Evolutionary conservation across 768 basidiomycete species (phyloP), one percentile per base, ranked within the genome.

Genomic region (Phylloporus rhodoxanthus): DNA sequence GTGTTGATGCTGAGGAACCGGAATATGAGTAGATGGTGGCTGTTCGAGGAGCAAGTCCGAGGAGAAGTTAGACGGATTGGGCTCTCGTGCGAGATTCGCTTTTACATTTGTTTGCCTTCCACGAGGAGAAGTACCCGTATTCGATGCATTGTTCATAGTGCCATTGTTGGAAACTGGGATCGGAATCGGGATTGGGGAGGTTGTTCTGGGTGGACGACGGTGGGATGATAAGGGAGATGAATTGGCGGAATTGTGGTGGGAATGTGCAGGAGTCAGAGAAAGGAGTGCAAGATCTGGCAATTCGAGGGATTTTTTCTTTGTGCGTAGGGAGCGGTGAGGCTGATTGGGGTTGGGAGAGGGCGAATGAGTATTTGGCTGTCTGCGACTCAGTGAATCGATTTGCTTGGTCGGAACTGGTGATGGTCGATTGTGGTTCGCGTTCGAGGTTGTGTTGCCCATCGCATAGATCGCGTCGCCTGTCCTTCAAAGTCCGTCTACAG

Each of bases 301-400:
- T 63, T 89, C 84, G 17, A 89, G 78, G 0, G 83, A 85, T 62
- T 75, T 80, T 68, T 85, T 86, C 74, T 83, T 87, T 19, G 73
- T 72, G 34, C 82, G 74, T 50, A 87, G 68, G 38, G 84, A 84
- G 28, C 73, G 72, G 64, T 85, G 83, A 1, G 81, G 73, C 60
- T 68, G 66, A 51, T 68, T 67, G 41, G 66, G 61, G 37, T 64
- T 64, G 1, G 78, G 74, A 33, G 75, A 73, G 30, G 68, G 67
- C 3, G 74, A 75, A 52, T 59, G 60, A 10, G 68, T 58, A 36
- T 47, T 56, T 29, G 48, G 28, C 28, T 57, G 55, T 47, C 29
- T 59, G 47, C 51, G 57, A 25, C 50, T 38, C 4, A 50, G 42
- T 28, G 57, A 38, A 52, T 67, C 66, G 54, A 68, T 64, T 51